phyloP scores from a whole-genome alignment of 1,284 basidiomycete genomes.

The Jaminaea rosea region DNA sequence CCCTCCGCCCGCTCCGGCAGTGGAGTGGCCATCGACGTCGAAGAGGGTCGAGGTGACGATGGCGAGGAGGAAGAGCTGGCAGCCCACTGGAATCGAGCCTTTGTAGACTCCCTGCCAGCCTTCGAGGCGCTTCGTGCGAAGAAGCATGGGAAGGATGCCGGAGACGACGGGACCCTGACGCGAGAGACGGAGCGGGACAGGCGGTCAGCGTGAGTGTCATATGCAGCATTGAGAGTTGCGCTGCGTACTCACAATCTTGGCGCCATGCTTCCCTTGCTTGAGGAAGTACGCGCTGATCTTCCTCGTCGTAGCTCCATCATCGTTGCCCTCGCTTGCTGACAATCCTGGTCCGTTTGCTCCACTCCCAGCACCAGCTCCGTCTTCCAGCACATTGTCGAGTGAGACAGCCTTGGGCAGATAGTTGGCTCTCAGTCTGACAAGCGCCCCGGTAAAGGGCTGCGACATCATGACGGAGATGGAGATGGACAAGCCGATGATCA shows the following conservation, averaged over 20 bases:
- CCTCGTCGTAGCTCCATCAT: conserved; percentile 6
- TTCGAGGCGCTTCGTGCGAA: conserved; percentile 34
- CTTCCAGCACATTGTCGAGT: conserved; percentile 41
- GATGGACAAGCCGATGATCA: conserved; percentile 26
- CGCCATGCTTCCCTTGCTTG: conserved; percentile 21
- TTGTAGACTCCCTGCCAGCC: conserved; percentile 43
- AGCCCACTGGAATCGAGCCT: conserved; percentile 14
- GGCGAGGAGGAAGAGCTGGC: conserved; percentile 14
- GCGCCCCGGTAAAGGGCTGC: conserved; percentile 37
- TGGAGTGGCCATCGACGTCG: conserved; percentile 8
- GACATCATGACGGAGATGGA: conserved; percentile 28
- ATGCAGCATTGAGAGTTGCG: not conserved
- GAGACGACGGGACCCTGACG: conserved; percentile 28
- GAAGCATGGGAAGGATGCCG: conserved; percentile 35
- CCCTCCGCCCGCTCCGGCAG: conserved; percentile 18
- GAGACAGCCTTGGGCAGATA: conserved; percentile 43
- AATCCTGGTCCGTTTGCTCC: not conserved
- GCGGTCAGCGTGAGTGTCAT: not conserved
- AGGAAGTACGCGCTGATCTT: conserved; percentile 23
- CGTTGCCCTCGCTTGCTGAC: not conserved
- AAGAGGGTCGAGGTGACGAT: conserved; percentile 31
- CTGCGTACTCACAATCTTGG: conserved; percentile 24
- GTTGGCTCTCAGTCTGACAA: conserved; percentile 42
- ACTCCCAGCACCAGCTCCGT: conserved; percentile 14
- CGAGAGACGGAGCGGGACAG: not conserved